Conservation (phyloP, 768 basidiomycete species). For the Lentinula aciculospora region DNA sequence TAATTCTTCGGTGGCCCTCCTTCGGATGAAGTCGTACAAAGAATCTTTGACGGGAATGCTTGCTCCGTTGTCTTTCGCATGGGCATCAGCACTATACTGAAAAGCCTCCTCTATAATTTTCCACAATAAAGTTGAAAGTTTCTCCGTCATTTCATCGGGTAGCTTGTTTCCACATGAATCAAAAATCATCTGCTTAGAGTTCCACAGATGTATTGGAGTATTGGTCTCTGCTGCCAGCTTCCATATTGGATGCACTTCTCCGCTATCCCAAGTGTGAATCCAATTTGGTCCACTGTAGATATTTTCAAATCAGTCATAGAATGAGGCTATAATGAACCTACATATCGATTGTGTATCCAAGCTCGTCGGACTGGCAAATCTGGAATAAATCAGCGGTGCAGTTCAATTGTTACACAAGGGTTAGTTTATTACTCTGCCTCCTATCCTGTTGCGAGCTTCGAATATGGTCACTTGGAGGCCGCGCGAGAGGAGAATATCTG, state of each 20-base stretch:
- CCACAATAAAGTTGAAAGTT: conserved; percentile 15
- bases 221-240: conserved; percentile 13
- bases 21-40: conserved; percentile 13
- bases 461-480: conserved; percentile 14
- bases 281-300: conserved; percentile 14
- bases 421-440: conserved; percentile 12
- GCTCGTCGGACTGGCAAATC: conserved; percentile 16
- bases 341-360: conserved; percentile 15
- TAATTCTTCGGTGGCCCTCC: conserved; percentile 9
- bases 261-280: conserved; percentile 15
- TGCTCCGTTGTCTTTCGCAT: conserved; percentile 9
- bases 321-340: conserved; percentile 1
- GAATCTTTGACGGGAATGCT: conserved; percentile 11
- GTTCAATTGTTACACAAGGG: not conserved
- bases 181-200: conserved; percentile 14
- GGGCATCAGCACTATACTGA: conserved; percentile 11
- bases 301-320: not conserved
- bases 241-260: conserved; percentile 15
- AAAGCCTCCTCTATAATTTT: conserved; percentile 15
- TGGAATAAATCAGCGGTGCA: not conserved
- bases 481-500: conserved; percentile 12
- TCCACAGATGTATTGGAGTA: conserved; percentile 16
- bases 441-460: conserved; percentile 16
- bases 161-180: conserved; percentile 9
- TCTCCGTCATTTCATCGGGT: conserved; percentile 9